Evolutionary conservation across 805 yeast species (phyloP).

Genomic region (Kodamaea nitidulidarum): DNA sequence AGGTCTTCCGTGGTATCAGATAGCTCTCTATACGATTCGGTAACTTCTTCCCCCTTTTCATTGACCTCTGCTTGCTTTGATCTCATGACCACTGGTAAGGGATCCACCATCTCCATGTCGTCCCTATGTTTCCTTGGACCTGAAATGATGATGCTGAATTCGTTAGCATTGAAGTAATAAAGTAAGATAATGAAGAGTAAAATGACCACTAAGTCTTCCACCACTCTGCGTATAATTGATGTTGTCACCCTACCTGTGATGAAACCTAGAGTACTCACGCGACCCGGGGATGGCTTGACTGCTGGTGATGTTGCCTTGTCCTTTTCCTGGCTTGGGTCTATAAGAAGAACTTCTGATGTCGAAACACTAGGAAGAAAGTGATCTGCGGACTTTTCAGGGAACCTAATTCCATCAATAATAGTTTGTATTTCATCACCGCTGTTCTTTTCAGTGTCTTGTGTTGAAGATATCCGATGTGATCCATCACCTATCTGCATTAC

Average conservation of each 20-base stretch:
- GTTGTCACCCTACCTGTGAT: conserved; percentile 8
- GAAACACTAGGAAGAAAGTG: neutral
- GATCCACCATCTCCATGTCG: conserved; percentile 3
- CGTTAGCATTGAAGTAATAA: conserved; percentile 9
- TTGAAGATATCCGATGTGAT: neutral
- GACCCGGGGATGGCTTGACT: neutral
- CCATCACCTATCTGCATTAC: conserved; percentile 27
- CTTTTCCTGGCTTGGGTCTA: conserved; percentile 2
- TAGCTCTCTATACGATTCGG: neutral
- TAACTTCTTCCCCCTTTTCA: neutral
- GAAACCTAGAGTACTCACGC: neutral
- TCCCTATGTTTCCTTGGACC: conserved; percentile 4
- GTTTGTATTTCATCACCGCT: conserved; percentile 18
- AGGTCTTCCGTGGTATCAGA: conserved; percentile 5
- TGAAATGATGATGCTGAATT: conserved; percentile 8
- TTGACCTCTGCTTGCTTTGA: neutral
- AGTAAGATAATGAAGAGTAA: conserved; percentile 7
- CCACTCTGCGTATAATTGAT: conserved; percentile 22
- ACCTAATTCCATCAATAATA: conserved; percentile 35
- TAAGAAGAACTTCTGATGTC: conserved; percentile 10
- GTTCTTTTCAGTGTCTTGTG: neutral
- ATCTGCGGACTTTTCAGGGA: conserved; percentile 17
- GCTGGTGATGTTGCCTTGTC: conserved; percentile 3
- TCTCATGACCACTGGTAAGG: conserved; percentile 1
- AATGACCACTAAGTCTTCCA: conserved; percentile 49